Base-by-base conservation (phyloP, 352 stramenopile genomes). In the Peronospora farinosa region DNA sequence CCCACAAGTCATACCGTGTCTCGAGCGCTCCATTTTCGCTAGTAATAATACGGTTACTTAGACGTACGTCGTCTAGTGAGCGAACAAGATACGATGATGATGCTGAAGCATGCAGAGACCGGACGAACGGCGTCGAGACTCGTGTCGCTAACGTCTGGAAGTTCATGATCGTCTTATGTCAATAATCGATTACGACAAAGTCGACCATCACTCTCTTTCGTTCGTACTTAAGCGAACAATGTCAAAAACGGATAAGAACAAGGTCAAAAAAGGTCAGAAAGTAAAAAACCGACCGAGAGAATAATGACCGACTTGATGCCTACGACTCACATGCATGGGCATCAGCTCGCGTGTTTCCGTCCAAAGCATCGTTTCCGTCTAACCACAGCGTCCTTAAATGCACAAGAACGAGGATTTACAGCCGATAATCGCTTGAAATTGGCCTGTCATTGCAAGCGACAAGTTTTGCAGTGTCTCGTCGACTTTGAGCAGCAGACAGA, bases 271-370 rank as follows among this genome's bases (percentile, higher is more conserved):
- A 5, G 7, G 31, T 16, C 31, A 37, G 31, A 37, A 15, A 16
- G 23, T 27, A 27, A 7, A 36, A 37, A 37, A 16, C 31, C 12
- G 31, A 37, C 31, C 16, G 13, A 0, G 31, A 37, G 5, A 37
- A 17, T 3, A 27, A 27, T 27, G 31, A 15, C 31, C n/a, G 13
- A 25, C 6, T 25, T 17, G 25, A 35, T 5, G 23, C 12, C 46
- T 31, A 23, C 41, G 8, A 7, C 31, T 5, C 54, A 37, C 13
- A 37, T 51, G 25, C 78, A 89, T 39, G 78, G 78, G 5, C 48
- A 54, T 33, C 69, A 75, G 1, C 63, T 89, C 28, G 58, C 69
- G 27, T 89, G 78, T 48, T 89, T 87, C 59, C 75, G 75, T 0
- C 69, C 78, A 11, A 69, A 57, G n/a, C 63, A 72, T 40, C 75